Conservation (phyloP, 2,329 filamentous ascomycete species). For the Penicillium sp. region DNA sequence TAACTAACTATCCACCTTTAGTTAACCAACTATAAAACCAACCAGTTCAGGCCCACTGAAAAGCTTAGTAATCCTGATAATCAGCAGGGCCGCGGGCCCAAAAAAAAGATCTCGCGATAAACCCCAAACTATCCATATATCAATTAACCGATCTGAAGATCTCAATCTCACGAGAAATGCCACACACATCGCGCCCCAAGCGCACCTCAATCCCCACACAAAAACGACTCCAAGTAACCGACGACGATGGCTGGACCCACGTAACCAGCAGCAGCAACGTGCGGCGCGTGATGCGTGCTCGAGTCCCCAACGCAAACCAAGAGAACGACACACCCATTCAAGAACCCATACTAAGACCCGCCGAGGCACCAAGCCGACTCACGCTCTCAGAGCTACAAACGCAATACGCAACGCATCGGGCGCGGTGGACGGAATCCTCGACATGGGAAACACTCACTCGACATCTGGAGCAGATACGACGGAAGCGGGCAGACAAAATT, state of each 20-base stretch:
- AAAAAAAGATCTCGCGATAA: neutral
- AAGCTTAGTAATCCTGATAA: neutral
- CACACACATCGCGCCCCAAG: slow-evolving; percentile 32
- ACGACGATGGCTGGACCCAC: slow-evolving; percentile 44
- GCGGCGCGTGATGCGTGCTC: slow-evolving; percentile 22
- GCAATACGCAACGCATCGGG: slow-evolving; percentile 28
- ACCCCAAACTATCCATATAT: neutral
- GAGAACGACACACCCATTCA: neutral
- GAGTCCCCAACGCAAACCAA: neutral
- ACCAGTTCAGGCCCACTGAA: neutral
- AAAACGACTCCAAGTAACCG: slow-evolving; percentile 38
- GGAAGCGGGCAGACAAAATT: no score
- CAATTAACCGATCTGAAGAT: neutral
- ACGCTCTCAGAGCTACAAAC: slow-evolving; percentile 30
- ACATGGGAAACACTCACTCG: slow-evolving; percentile 23
- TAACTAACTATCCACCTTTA: no score
- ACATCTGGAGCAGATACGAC: slow-evolving; percentile 5
- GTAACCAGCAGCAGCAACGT: slow-evolving; percentile 33
- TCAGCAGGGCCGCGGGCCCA: neutral
- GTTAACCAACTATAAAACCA: no score
- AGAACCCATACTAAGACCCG: slow-evolving; percentile 25
- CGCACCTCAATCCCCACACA: slow-evolving; percentile 14
- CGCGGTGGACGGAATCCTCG: slow-evolving; percentile 29
- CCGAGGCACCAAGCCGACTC: slow-evolving; percentile 34
- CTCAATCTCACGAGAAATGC: slow-evolving; percentile 18